Percentiles rank a stretch among this genome's conserved stretches.
Conservation (phyloP, 1,284 basidiomycete species). For the Ganoderma sinense region DNA sequence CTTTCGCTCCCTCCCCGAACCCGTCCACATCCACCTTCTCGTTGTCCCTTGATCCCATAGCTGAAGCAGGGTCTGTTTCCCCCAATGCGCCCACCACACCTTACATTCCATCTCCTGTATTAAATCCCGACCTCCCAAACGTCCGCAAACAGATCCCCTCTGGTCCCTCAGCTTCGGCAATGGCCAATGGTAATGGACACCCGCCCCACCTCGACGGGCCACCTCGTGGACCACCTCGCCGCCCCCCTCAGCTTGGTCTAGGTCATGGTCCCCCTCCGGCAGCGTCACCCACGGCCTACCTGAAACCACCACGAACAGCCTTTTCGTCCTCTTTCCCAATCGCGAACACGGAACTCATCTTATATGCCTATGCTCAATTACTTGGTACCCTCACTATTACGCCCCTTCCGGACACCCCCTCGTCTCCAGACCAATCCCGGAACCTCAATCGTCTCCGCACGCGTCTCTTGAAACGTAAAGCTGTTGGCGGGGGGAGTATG, state of each 20-base stretch:
- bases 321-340: slow-evolving; percentile 49
- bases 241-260: slow-evolving; percentile 48
- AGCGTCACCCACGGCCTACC: slow-evolving; percentile 27
- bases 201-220: slow-evolving; percentile 29
- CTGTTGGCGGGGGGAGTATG: slow-evolving; percentile 80
- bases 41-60: slow-evolving; percentile 72
- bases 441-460: slow-evolving; percentile 56
- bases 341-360: slow-evolving; percentile 66
- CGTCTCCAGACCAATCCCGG: slow-evolving; percentile 48
- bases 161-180: slow-evolving; percentile 11
- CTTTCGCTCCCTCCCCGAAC: slow-evolving; percentile 49
- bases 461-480: slow-evolving; percentile 55
- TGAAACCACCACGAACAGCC: slow-evolving; percentile 44
- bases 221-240: slow-evolving; percentile 30
- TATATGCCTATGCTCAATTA: slow-evolving; percentile 89
- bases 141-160: slow-evolving; percentile 31
- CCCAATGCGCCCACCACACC: slow-evolving; percentile 40
- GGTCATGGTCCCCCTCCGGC: slow-evolving; percentile 50
- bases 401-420: slow-evolving; percentile 36
- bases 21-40: slow-evolving; percentile 69
- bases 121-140: slow-evolving; percentile 23
- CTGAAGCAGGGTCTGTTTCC: slow-evolving; percentile 51
- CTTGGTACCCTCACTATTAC: slow-evolving; percentile 67
- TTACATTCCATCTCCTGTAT: slow-evolving; percentile 35
- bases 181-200: slow-evolving; percentile 18